Evolutionary conservation across 495 filamentous ascomycete genomes (phyloP).

Genomic region (Xylaria curta): DNA sequence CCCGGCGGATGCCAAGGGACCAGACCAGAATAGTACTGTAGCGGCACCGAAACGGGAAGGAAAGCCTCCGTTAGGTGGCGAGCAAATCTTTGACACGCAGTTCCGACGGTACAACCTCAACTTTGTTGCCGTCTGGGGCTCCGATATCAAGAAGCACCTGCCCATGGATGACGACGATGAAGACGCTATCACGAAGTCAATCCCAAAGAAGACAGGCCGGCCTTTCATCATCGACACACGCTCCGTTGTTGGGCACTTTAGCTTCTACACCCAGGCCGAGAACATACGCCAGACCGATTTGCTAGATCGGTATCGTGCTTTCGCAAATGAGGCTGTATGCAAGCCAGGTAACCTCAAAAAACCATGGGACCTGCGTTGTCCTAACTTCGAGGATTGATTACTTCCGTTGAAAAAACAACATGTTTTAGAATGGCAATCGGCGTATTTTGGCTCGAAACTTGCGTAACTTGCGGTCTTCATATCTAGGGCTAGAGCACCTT

Average conservation of each 20-base stretch:
- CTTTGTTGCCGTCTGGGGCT: conserved; percentile 57
- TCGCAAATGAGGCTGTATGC: conserved; percentile 55
- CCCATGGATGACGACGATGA: conserved; percentile 45
- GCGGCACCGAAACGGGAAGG: conserved; percentile 22
- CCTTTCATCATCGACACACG: conserved; percentile 60
- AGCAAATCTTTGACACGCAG: conserved; percentile 55
- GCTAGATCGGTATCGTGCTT: conserved; percentile 56
- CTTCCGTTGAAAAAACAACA: not conserved
- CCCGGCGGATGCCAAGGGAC: conserved; percentile 29
- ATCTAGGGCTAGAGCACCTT: not conserved
- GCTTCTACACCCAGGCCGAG: conserved; percentile 45
- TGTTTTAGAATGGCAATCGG: not conserved
- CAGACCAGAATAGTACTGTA: conserved; percentile 31
- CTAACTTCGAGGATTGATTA: not conserved
- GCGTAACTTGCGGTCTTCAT: not conserved
- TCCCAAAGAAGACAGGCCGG: conserved; percentile 37
- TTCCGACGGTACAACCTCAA: conserved; percentile 52
- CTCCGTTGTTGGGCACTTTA: conserved; percentile 59
- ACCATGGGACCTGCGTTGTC: conserved; percentile 37
- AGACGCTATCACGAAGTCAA: conserved; percentile 36
- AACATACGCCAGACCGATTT: conserved; percentile 57
- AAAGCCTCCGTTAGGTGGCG: conserved; percentile 28
- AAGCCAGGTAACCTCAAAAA: conserved; percentile 36
- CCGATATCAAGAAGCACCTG: conserved; percentile 46
- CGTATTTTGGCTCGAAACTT: conserved; percentile 2